Conservation (phyloP, 2,329 filamentous ascomycete genomes). For the Emydomyces testavorans region DNA sequence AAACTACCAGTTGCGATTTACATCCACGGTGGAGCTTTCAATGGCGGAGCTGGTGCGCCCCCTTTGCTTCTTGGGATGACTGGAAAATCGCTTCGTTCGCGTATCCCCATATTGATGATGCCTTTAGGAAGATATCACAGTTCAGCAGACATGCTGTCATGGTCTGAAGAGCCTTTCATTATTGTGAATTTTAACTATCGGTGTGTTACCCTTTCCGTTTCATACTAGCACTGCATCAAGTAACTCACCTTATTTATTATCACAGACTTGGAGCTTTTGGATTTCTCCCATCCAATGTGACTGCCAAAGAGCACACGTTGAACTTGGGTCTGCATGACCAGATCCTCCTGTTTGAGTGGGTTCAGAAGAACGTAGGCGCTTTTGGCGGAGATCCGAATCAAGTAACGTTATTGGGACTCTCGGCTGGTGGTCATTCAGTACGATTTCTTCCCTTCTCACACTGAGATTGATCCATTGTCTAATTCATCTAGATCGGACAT, state of each 20-base stretch:
- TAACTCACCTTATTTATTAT: not conserved
- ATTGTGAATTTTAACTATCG: conserved; percentile 38
- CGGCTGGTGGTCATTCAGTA: conserved; percentile 44
- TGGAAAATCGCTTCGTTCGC: too few species aligned
- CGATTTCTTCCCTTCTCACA: conserved; percentile 13
- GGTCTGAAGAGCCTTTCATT: conserved; percentile 36
- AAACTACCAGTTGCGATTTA: conserved; percentile 34
- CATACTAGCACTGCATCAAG: not conserved
- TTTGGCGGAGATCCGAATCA: conserved; percentile 25
- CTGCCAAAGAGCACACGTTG: conserved; percentile 44
- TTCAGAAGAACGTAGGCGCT: conserved; percentile 22
- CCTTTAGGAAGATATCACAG: conserved; percentile 41
- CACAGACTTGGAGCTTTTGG: conserved; percentile 43
- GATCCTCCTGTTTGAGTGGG: conserved; percentile 26
- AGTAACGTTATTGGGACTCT: conserved; percentile 32
- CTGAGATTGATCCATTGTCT: not conserved
- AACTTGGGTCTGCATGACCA: conserved; percentile 32
- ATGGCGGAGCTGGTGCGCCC: conserved; percentile 21
- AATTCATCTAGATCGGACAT: conserved; percentile 47
- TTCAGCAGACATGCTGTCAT: conserved; percentile 51
- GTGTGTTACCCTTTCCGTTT: not conserved
- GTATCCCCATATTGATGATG: too few species aligned
- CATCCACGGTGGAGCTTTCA: conserved; percentile 34
- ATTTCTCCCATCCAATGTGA: conserved; percentile 50
- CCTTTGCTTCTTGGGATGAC: not conserved